Evolutionary conservation across 129 eudicot genomes (phyloP).

Genomic region (Heracleum sosnowskyi): DNA sequence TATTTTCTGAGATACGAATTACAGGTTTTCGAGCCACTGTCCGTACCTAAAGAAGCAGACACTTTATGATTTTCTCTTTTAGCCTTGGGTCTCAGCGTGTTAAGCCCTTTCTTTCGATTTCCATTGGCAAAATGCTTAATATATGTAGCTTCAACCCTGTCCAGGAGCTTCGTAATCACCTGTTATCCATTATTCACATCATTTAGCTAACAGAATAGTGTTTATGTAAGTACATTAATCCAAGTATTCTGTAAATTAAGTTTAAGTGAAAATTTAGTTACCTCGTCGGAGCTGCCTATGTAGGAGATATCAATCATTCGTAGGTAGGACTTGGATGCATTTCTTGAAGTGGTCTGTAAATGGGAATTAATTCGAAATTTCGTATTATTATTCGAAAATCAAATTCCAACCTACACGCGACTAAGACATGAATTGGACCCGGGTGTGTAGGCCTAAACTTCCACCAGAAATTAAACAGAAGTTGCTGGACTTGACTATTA

Average conservation of each 20-base stretch:
- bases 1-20: no score
- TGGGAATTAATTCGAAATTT: background rate
- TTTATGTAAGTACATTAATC: no score
- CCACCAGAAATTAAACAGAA: background rate
- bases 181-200: background rate
- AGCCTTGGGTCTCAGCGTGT: slow-evolving; percentile 24
- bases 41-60: slow-evolving; percentile 34
- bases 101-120: slow-evolving; percentile 47
- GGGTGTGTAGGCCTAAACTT: background rate
- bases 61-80: slow-evolving; percentile 43
- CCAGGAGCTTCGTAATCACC: slow-evolving; percentile 39
- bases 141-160: slow-evolving; percentile 41
- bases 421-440: background rate
- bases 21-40: no score
- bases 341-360: slow-evolving; percentile 46
- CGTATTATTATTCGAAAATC: background rate
- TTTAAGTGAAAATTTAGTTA: slow-evolving; percentile 11
- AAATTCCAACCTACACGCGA: background rate
- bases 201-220: background rate
- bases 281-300: slow-evolving; percentile 61
- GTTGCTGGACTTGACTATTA: background rate
- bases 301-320: slow-evolving; percentile 51
- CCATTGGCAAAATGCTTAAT: slow-evolving; percentile 47
- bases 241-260: no score
- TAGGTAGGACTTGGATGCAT: slow-evolving; percentile 41